Evolutionary conservation across 2,329 filamentous ascomycete genomes (phyloP).

Genomic region (Ilyonectria sp.): DNA sequence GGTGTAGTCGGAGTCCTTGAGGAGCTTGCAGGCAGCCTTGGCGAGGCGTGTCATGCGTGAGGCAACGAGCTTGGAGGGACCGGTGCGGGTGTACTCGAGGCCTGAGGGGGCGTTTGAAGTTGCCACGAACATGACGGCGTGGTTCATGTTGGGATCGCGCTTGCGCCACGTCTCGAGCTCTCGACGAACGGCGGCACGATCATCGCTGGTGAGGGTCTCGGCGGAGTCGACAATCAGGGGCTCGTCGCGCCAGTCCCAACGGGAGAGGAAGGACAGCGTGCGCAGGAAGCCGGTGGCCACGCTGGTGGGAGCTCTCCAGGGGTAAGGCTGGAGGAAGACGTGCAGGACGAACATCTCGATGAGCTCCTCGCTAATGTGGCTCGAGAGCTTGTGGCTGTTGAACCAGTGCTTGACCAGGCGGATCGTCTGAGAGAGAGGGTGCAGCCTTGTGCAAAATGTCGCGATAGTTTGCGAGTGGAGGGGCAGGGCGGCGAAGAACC

Average conservation of each 20-base stretch:
- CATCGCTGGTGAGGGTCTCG: conserved; percentile 72
- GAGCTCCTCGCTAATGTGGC: conserved; percentile 84
- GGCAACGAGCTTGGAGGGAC: conserved; percentile 86
- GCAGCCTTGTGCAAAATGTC: conserved; percentile 85
- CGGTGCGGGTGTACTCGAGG: conserved; percentile 80
- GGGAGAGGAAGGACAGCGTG: conserved; percentile 82
- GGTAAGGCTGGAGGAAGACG: conserved; percentile 85
- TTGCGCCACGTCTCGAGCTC: conserved; percentile 88
- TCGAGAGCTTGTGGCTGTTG: conserved; percentile 82
- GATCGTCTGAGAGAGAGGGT: conserved; percentile 85
- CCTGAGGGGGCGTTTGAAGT: conserved; percentile 85
- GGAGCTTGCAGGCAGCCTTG: conserved; percentile 78
- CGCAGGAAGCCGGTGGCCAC: conserved; percentile 85
- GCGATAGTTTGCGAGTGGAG: conserved; percentile 87
- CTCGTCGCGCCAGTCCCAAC: conserved; percentile 93
- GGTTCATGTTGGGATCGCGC: conserved; percentile 90
- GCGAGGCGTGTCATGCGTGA: conserved; percentile 87
- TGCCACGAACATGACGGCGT: conserved; percentile 84
- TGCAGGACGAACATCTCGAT: conserved; percentile 87
- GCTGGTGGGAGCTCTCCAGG: conserved; percentile 84
- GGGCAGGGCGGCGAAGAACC: conserved; percentile 79
- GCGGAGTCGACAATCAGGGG: conserved; percentile 84
- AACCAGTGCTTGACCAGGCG: conserved; percentile 94
- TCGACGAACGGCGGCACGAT: conserved; percentile 75
- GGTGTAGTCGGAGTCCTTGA: conserved; percentile 66